Evolutionary conservation across 257 asterid genomes (phyloP), one percentile per base, ranked within the genome.

Genomic region (Fraxinus cuspidata): DNA sequence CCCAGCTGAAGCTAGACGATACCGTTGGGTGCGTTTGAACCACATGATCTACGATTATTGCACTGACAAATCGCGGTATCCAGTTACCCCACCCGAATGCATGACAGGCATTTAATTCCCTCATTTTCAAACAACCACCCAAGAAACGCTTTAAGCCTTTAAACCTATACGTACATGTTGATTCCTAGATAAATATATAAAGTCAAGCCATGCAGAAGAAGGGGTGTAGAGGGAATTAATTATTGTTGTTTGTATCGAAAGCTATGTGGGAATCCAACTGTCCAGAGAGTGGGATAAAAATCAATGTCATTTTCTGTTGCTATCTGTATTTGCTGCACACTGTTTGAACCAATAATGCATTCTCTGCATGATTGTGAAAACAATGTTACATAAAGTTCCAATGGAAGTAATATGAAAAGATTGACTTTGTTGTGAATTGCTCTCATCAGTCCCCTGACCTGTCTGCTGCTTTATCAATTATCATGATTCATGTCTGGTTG

Each of bases 31-130:
- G 71, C 89, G 96, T 13, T 37, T 74, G 73, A 87, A 87, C 75
- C 97, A 92, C 71, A 80, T 92, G 96, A 86, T 88, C 13, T 92
- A 94, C 64, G 97, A 94, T 65, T 94, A 94, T 82, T 94, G 98
- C 92, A 87, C 94, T 77, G 97, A 94, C 85, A 89, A 40, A 78
- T 78, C 92, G 0, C 83, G 97, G 6, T 82, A 37, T 71, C 89
- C 92, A 1, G 79, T 83, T n/a, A 11, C 90, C 74, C 97, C 98
- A 76, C 90, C 94, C 5, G 98, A 92, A 70, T 86, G 92, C 53
- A 1, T 31, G 77, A 86, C 89, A 3, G 97, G 97, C 70, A 85
- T 91, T 7, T 91, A 81, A 84, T 47, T 11, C 13, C 1, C 11
- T 18, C 19, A 21, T 47, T 56, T 58, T 58, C 66, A 67, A 40